Conservation (phyloP, 2,329 filamentous ascomycete genomes). For the Periconia sp. region DNA sequence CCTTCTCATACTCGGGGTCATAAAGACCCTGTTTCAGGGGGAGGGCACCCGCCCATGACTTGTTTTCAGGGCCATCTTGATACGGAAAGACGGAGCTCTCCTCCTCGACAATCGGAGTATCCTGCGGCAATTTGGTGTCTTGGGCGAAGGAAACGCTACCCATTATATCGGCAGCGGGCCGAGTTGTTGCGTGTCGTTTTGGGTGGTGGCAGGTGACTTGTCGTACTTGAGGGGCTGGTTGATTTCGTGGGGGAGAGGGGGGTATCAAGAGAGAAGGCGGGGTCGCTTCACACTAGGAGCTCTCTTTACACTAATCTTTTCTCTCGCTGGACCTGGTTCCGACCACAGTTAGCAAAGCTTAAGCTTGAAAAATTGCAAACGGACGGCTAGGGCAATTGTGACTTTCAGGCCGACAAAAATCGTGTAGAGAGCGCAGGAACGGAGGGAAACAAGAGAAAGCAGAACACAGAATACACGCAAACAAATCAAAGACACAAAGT, state of each 20-base stretch:
- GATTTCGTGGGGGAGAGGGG: slow-evolving; percentile 1
- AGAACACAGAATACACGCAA: background rate
- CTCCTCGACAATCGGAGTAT: slow-evolving; percentile 58
- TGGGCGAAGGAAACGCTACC: slow-evolving; percentile 56
- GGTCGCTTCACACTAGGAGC: slow-evolving; percentile 23
- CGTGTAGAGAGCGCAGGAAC: background rate
- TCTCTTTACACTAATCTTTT: slow-evolving; percentile 25
- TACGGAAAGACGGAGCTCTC: slow-evolving; percentile 75
- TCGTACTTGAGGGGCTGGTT: slow-evolving; percentile 15
- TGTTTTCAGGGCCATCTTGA: slow-evolving; percentile 74
- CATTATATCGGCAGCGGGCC: slow-evolving; percentile 58
- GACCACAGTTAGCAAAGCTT: slow-evolving; percentile 3
- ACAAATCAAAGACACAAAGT: background rate
- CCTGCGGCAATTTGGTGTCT: slow-evolving; percentile 52
- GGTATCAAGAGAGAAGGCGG: slow-evolving; percentile 25
- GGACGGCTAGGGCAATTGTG: background rate
- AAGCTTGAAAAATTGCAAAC: background rate
- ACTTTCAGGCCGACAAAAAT: background rate
- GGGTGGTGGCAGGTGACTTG: slow-evolving; percentile 4
- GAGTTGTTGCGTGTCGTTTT: slow-evolving; percentile 35
- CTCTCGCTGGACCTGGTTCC: slow-evolving; percentile 22
- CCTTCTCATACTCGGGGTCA: slow-evolving; percentile 93
- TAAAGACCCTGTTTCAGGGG: slow-evolving; percentile 99
- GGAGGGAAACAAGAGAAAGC: background rate
- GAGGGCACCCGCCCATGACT: slow-evolving; percentile 92